Evolutionary conservation across 495 filamentous ascomycete species (phyloP).

Genomic region (Aspergillus ellipticus): DNA sequence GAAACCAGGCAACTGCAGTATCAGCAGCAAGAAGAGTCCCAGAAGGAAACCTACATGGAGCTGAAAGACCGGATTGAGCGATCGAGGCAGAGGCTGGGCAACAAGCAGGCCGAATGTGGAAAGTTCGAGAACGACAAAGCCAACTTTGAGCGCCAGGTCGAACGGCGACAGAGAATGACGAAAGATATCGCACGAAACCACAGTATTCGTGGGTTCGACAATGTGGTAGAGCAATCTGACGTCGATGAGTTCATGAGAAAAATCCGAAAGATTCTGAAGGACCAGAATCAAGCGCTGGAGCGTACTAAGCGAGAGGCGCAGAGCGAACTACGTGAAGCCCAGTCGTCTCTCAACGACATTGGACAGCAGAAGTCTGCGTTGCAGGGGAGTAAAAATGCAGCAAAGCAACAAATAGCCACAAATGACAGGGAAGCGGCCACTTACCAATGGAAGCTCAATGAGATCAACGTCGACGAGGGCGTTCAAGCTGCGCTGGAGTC

Average conservation of each 20-base stretch:
- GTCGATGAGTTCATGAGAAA: conserved; percentile 74
- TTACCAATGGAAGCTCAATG: conserved; percentile 62
- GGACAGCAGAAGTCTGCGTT: conserved; percentile 63
- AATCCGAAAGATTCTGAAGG: conserved; percentile 66
- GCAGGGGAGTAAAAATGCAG: conserved; percentile 64
- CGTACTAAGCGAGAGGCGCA: conserved; percentile 67
- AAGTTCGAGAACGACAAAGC: conserved; percentile 81
- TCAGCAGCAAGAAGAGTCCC: conserved; percentile 56
- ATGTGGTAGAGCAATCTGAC: conserved; percentile 66
- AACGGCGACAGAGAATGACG: conserved; percentile 65
- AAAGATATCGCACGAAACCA: conserved; percentile 75
- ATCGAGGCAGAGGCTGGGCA: conserved; percentile 53
- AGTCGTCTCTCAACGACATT: conserved; percentile 63
- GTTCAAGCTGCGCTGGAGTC: conserved; percentile 69
- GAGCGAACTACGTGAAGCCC: conserved; percentile 63
- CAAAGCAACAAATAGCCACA: conserved; percentile 61
- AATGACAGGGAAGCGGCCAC: conserved; percentile 63
- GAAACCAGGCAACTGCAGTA: conserved; percentile 66
- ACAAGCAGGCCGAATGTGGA: conserved; percentile 79
- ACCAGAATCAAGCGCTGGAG: conserved; percentile 74
- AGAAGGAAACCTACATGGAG: conserved; percentile 57
- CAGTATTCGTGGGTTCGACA: conserved; percentile 79
- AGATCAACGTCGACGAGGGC: conserved; percentile 79
- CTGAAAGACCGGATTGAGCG: conserved; percentile 60
- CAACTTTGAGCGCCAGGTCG: conserved; percentile 75